These are phyloP conservation scores for Phalaenopsis aphrodite DNA, from an alignment of 106 monocot species.

Conservation along the genomic window DNA sequence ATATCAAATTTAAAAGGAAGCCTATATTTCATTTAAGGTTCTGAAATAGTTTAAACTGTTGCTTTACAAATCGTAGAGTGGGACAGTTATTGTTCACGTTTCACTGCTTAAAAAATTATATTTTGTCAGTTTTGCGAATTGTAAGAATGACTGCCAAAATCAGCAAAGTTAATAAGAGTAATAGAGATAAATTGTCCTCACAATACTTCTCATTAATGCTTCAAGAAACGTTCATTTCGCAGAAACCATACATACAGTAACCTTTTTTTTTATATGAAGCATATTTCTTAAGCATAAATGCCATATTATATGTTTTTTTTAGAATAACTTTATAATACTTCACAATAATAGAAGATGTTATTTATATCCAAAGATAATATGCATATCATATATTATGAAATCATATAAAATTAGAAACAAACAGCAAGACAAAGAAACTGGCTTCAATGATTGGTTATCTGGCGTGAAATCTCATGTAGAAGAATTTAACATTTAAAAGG, in stretches of 20 bases:
- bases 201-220: neutral
- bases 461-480: too few relatives aligned
- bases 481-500: too few relatives aligned
- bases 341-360: neutral
- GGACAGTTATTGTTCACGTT: neutral
- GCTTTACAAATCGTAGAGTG: neutral
- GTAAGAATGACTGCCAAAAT: neutral
- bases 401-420: too few relatives aligned
- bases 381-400: too few relatives aligned
- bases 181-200: too few relatives aligned
- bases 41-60: too few relatives aligned
- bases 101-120: neutral
- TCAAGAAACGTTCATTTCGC: neutral
- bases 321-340: neutral
- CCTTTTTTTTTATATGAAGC: neutral
- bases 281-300: neutral
- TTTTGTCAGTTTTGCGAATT: too few relatives aligned
- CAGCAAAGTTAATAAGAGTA: neutral
- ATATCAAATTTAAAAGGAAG: too few relatives aligned
- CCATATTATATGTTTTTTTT: neutral
- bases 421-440: too few relatives aligned
- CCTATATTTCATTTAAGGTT: too few relatives aligned
- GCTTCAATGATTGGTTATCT: too few relatives aligned
- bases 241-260: neutral
- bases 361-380: too few relatives aligned